A percentile compares a stretch with the other conserved stretches of the same genome.
Evolutionary conservation across 176 grass and related monocot species (phyloP).

Genomic region (Zizania latifolia): DNA sequence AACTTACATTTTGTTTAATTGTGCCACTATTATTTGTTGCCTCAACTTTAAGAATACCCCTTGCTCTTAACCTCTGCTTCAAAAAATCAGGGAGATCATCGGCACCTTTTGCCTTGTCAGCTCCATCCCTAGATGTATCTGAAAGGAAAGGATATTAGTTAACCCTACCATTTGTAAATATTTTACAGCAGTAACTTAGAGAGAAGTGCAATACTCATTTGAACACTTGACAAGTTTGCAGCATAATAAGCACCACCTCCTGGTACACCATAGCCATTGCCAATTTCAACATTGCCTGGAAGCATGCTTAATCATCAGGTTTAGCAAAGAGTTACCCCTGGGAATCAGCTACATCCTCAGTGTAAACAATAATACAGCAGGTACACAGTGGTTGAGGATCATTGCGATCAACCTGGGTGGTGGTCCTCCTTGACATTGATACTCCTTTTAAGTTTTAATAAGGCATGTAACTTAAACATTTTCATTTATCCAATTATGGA

Average conservation of each 20-base stretch:
- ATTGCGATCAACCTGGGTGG: background rate
- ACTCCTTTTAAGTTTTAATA: background rate
- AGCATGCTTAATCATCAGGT: slow-evolving; percentile 23
- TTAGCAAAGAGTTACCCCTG: slow-evolving; percentile 17
- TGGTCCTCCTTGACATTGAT: background rate
- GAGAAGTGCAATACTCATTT: slow-evolving; percentile 45
- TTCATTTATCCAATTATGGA: background rate
- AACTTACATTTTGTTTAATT: slow-evolving; percentile 50
- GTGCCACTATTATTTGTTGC: slow-evolving; percentile 27
- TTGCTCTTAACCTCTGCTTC: slow-evolving; percentile 71
- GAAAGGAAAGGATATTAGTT: slow-evolving; percentile 19
- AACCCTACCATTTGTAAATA: slow-evolving; percentile 20
- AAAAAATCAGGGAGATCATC: slow-evolving; percentile 76
- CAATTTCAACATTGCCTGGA: slow-evolving; percentile 84
- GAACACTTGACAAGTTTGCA: slow-evolving; percentile 33
- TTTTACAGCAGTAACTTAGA: slow-evolving; percentile 12
- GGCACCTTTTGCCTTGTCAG: slow-evolving; percentile 46
- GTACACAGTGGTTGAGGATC: background rate
- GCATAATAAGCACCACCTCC: slow-evolving; percentile 92
- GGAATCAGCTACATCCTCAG: background rate
- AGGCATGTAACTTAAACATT: background rate
- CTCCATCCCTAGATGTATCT: slow-evolving; percentile 47
- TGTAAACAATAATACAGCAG: background rate
- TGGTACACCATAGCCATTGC: slow-evolving; percentile 98
- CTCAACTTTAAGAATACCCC: slow-evolving; percentile 81